Percentiles rank a stretch among this genome's conserved stretches.
These are phyloP conservation scores for Taphrina wiesneri DNA, from an alignment of 1,139 yeast genomes.

Conservation along the genomic window DNA sequence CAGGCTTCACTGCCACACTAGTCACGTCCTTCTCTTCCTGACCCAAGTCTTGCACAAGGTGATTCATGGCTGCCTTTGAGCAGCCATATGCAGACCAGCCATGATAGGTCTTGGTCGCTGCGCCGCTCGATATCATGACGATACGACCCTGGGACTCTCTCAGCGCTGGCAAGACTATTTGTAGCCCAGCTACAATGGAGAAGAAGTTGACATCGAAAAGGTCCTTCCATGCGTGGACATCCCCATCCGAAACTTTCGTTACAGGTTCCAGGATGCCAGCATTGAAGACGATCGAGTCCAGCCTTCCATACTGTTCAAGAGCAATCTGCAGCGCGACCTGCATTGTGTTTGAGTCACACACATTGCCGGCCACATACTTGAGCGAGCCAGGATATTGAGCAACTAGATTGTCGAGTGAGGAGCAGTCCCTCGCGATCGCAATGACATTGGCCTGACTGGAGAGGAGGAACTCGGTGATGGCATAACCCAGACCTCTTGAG, in stretches of 20 bases:
- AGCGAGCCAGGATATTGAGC: slow-evolving; percentile 19
- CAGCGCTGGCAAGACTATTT: slow-evolving; percentile 60
- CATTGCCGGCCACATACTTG: slow-evolving; percentile 61
- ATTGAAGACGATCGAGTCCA: slow-evolving; percentile 75
- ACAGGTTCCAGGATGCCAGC: slow-evolving; percentile 91
- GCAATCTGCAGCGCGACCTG: slow-evolving; percentile 49
- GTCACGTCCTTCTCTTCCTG: slow-evolving; percentile 63
- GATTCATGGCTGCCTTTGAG: slow-evolving; percentile 86
- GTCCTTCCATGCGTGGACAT: slow-evolving; percentile 59
- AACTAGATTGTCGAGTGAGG: slow-evolving; percentile 27
- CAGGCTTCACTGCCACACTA: slow-evolving; percentile 80
- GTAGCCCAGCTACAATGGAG: slow-evolving; percentile 66
- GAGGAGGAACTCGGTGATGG: slow-evolving; percentile 51
- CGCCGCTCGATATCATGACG: slow-evolving; percentile 84
- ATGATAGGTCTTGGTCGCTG: slow-evolving; percentile 52
- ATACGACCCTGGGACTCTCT: slow-evolving; percentile 60
- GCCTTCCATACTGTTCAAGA: slow-evolving; percentile 55
- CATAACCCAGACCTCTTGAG: slow-evolving; percentile 60
- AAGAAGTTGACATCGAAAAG: slow-evolving; percentile 78
- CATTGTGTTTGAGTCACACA: slow-evolving; percentile 52
- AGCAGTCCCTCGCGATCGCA: slow-evolving; percentile 67
- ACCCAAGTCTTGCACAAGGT: slow-evolving; percentile 64
- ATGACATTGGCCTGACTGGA: slow-evolving; percentile 53
- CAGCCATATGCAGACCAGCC: slow-evolving; percentile 93
- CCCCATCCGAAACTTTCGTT: slow-evolving; percentile 54